Evolutionary conservation across 1,139 yeast genomes (phyloP), one percentile per base, ranked within the genome.

Genomic region (Lodderomyces margitis): DNA sequence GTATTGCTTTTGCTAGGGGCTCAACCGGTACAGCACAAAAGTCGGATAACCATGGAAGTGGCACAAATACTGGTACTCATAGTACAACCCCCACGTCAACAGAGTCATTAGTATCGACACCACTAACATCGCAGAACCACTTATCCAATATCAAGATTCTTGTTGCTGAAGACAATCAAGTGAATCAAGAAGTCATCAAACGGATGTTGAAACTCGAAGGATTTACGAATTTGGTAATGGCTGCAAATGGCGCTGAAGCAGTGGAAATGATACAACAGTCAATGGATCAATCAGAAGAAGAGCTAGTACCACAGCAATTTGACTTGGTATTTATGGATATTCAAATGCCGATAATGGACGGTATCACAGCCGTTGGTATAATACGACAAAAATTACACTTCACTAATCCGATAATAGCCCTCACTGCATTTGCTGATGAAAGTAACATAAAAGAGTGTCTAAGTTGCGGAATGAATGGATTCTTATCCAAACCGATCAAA

Each of bases 321-420:
- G 92, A 87, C 54, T 64, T 92, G 41, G 79, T 92, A 6, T 86
- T 92, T 56, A 91, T 92, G 98, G 98, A 92, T 64, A 88, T 92
- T 40, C 96, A 89, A 61, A 92, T 92, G 98, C 98, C 98, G 2
- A 81, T 78, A 52, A 74, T 87, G 51, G 95, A 89, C 59, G 98
- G 98, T 1, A 64, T 91, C 35, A 70, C 80, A 24, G 95, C 98
- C 1, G 87, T 97, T 0, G 77, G 71, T 52, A 70, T 76, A 58
- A 86, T 92, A 34, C 72, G 96, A 39, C 66, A 75, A 23, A 81
- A 83, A 39, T 64, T 87, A 43, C 74, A 78, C 3, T 89, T 78
- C 58, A 66, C 68, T 0, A 75, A 78, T 20, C 96, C 97, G 0
- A 89, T 92, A 45, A 89, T 92, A 39, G 98, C 98, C 0, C 69